Conservation (phyloP, 2,329 filamentous ascomycete genomes). For the Clonostachys sp. region DNA sequence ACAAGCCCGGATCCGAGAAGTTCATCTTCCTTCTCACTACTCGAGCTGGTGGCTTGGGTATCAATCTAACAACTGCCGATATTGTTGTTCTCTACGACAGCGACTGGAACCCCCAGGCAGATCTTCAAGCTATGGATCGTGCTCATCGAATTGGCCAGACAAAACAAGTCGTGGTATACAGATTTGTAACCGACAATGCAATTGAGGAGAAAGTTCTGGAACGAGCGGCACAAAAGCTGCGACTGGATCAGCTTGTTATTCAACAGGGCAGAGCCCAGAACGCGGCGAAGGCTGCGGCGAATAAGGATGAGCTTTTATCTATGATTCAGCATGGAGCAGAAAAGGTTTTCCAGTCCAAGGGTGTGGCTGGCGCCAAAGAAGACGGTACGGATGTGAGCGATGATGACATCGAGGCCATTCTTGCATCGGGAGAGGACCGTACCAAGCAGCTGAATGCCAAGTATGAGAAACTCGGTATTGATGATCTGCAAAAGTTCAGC, state of each 20-base stretch:
- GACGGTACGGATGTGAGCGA: conserved; percentile 66
- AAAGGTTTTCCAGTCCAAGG: conserved; percentile 78
- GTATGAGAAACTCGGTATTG: conserved; percentile 94
- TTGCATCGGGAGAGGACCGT: conserved; percentile 80
- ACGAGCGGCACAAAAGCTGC: conserved; percentile 91
- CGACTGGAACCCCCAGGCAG: conserved; percentile 98
- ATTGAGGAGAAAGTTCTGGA: conserved; percentile 98
- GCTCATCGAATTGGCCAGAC: conserved; percentile 98
- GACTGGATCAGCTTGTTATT: conserved; percentile 94
- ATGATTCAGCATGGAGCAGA: conserved; percentile 99
- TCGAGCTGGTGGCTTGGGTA: conserved; percentile 89
- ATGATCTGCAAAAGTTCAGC: conserved; percentile 95
- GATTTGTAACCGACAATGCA: conserved; percentile 95
- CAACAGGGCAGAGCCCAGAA: conserved; percentile 94
- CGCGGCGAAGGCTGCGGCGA: conserved; percentile 84
- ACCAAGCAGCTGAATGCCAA: conserved; percentile 88
- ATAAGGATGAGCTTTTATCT: conserved; percentile 90
- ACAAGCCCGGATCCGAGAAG: conserved; percentile 91
- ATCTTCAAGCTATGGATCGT: conserved; percentile 98
- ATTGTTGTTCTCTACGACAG: conserved; percentile 97
- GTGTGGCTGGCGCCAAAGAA: conserved; percentile 56
- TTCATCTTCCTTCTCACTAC: conserved; percentile 96
- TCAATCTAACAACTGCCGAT: conserved; percentile 92
- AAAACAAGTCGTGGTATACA: conserved; percentile 94
- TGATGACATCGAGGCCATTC: conserved; percentile 85